Percentiles rank a stretch among this genome's conserved stretches.
Conservation (phyloP, 371 early-diverging fungal genomes). For the Mortierella sp. region DNA sequence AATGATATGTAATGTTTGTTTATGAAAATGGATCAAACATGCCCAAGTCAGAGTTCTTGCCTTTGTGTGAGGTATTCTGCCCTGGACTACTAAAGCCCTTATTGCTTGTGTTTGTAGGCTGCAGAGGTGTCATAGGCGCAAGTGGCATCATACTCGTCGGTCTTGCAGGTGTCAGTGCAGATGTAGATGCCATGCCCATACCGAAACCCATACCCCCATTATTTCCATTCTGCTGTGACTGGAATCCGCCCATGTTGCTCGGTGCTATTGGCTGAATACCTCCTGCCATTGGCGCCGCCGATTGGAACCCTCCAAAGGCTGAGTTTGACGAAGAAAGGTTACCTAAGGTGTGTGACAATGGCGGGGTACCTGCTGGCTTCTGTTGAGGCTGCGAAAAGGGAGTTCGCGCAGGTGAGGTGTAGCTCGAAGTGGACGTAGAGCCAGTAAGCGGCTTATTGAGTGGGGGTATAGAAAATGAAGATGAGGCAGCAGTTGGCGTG, state of each 20-base stretch:
- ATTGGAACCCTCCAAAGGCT: constrained; percentile 56
- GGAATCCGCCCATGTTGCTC: constrained; percentile 45
- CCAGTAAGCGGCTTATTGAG: constrained; percentile 35
- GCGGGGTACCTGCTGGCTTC: constrained; percentile 47
- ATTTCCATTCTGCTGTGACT: constrained; percentile 27
- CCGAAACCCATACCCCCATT: constrained; percentile 21
- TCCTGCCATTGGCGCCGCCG: constrained; percentile 24
- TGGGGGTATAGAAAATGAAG: constrained; percentile 57
- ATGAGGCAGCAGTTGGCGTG: constrained; percentile 31
- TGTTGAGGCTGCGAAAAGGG: constrained; percentile 54
- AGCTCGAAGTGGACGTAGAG: constrained; percentile 21
- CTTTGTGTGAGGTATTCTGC: constrained; percentile 25
- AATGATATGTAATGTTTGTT: background rate
- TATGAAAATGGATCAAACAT: constrained; percentile 58
- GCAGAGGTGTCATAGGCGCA: constrained; percentile 42
- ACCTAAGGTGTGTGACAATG: constrained; percentile 51
- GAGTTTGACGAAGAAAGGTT: constrained; percentile 49
- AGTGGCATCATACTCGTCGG: constrained; percentile 40
- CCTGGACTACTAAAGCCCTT: constrained; percentile 14
- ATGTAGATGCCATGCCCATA: constrained; percentile 33
- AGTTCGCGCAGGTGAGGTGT: constrained; percentile 17
- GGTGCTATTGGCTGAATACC: constrained; percentile 26
- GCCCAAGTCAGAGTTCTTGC: constrained; percentile 53
- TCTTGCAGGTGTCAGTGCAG: constrained; percentile 25
- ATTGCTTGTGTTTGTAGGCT: constrained; percentile 27